Evolutionary conservation across 1,139 yeast genomes (phyloP).

Genomic region (Pneumocystis murina): DNA sequence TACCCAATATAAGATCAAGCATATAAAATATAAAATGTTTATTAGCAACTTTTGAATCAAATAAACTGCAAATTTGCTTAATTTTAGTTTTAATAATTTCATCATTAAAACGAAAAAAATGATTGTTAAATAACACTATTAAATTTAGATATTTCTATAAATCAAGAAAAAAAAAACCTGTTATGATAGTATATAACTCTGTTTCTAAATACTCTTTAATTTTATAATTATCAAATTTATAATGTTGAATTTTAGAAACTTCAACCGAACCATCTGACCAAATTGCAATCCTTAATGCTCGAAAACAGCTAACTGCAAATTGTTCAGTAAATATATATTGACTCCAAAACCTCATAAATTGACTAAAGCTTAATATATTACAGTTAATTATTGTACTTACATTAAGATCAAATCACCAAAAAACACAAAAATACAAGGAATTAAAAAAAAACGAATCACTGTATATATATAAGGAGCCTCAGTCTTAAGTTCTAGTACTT

Average conservation of each 20-base stretch:
- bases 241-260: background rate
- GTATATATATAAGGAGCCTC: background rate
- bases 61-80: background rate
- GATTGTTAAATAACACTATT: background rate
- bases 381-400: background rate
- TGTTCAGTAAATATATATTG: background rate
- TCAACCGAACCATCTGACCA: background rate
- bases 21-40: background rate
- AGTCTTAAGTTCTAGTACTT: background rate
- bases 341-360: background rate
- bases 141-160: background rate
- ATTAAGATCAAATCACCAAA: background rate
- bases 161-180: background rate
- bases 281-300: background rate
- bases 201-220: background rate
- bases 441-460: background rate
- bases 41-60: background rate
- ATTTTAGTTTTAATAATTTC: background rate
- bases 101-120: background rate
- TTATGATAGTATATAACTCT: background rate
- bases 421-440: background rate
- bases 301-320: background rate
- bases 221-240: background rate
- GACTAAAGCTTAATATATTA: background rate
- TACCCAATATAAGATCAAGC: background rate